Evolutionary conservation across 805 yeast species (phyloP).

Genomic region (Wickerhamiella hasegawae): DNA sequence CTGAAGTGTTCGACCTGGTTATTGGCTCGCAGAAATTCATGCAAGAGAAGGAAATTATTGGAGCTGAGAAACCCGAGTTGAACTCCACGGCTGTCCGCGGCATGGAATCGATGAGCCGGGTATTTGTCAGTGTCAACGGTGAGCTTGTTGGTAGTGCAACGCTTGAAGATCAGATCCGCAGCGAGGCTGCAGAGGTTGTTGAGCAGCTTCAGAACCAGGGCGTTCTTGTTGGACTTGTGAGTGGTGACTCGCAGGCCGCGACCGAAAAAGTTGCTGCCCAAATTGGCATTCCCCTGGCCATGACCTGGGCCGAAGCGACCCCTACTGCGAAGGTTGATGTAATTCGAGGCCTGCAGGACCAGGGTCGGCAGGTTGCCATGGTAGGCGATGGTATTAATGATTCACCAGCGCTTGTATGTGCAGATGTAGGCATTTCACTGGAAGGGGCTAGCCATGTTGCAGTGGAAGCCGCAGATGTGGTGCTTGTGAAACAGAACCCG

Average conservation of each 20-base stretch:
- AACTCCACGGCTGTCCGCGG: slow-evolving; percentile 22
- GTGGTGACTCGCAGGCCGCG: slow-evolving; percentile 63
- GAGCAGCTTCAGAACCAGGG: slow-evolving; percentile 35
- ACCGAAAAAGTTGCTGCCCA: slow-evolving; percentile 49
- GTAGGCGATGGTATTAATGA: slow-evolving; percentile 98
- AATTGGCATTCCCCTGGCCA: slow-evolving; percentile 47
- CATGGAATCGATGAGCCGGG: slow-evolving; percentile 13
- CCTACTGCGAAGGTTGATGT: slow-evolving; percentile 66
- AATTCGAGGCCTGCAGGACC: slow-evolving; percentile 34
- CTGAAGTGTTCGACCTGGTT: slow-evolving; percentile 1
- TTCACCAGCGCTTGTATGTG: slow-evolving; percentile 84
- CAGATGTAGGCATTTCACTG: slow-evolving; percentile 82
- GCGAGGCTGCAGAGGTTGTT: slow-evolving; percentile 47
- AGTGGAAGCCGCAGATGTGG: slow-evolving; percentile 90
- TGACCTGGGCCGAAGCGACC: slow-evolving; percentile 58
- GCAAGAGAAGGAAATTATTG: slow-evolving; percentile 11
- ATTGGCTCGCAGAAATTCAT: slow-evolving; percentile 22
- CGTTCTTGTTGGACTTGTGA: slow-evolving; percentile 63
- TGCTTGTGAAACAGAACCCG: slow-evolving; percentile 30
- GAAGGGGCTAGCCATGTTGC: slow-evolving; percentile 93
- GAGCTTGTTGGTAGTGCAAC: slow-evolving; percentile 48
- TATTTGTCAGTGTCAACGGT: slow-evolving; percentile 44
- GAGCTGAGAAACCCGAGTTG: slow-evolving; percentile 20
- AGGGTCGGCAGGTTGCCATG: slow-evolving; percentile 48
- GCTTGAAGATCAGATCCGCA: slow-evolving; percentile 50